Evolutionary conservation across 2,329 filamentous ascomycete species (phyloP), one percentile per base, ranked within the genome.

Genomic region (Fusarium sp.): DNA sequence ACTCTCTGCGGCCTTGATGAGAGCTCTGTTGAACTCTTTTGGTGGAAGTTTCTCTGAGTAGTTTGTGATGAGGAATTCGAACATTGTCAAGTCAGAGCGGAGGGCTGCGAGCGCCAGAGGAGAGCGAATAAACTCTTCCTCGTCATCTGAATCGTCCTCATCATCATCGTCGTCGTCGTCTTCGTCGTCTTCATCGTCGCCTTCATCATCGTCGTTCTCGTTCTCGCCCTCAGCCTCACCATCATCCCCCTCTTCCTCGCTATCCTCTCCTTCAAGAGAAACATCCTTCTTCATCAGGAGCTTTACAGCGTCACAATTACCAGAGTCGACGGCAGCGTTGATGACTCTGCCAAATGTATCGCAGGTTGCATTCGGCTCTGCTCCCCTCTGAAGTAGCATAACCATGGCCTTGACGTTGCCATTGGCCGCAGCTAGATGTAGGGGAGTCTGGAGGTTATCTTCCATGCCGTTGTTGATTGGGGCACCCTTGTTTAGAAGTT

Each of bases 321-420:
- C 83, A 2, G 83, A 85, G 11, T 76, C 78, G 11, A 85, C 85
- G 1, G 84, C 84, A 1, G 83, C 80, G 42, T 84, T 84, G 17
- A 85, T 79, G 0, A 85, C 83, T 0, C 79, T 80, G 0, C 83
- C 61, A 75, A 77, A 24, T 74, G 74, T 1, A 68, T 58, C 8
- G 72, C 75, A 53, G 65, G 69, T 29, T 1, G 83, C 82, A 49
- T 85, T 83, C 1, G 81, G 75, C 35, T 84, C 75, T 3, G 83
- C 84, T 7, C 80, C 80, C 65, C 81, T 75, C 16, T 81, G 65
- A 0, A 85, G 72, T 4, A 85, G 75, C 58, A 82, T 83, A 17
- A 77, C 77, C 83, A 85, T 85, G 4, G 83, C 81, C 24, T 81
- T 79, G 4, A 84, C 80, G 27, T 84, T 78, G 10, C 83, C 84